Conservation (phyloP, 1,139 yeast species). For the Wickerhamiella infanticola region DNA sequence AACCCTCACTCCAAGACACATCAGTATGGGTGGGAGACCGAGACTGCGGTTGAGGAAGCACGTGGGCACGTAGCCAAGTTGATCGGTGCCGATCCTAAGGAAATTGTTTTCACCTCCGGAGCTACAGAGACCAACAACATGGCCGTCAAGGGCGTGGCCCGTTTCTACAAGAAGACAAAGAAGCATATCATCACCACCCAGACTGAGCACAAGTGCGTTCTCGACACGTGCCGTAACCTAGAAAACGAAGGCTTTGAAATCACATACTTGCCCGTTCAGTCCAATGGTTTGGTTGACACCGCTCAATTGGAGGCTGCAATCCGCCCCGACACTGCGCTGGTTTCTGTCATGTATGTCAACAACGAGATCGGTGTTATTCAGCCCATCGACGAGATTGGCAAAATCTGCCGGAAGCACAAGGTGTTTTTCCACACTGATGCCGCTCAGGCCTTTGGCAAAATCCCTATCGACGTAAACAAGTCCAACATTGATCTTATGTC, state of each 20-base stretch:
- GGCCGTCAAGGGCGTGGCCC: constrained; percentile 88
- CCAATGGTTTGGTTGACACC: constrained; percentile 65
- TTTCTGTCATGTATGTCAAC: constrained; percentile 95
- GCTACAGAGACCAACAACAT: constrained; percentile 96
- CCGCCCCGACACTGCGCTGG: constrained; percentile 80
- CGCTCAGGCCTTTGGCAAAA: constrained; percentile 95
- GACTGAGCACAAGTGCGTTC: constrained; percentile 95
- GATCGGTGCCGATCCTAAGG: constrained; percentile 90
- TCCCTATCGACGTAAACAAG: constrained; percentile 82
- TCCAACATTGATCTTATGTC: constrained; percentile 88
- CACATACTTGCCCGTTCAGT: constrained; percentile 72
- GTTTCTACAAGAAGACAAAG: constrained; percentile 80
- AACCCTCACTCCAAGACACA: constrained; percentile 97
- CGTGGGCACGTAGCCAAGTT: constrained; percentile 67
- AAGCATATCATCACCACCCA: constrained; percentile 90
- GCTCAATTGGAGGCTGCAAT: constrained; percentile 70
- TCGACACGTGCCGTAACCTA: constrained; percentile 87
- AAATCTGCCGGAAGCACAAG: constrained; percentile 69
- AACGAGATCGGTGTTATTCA: constrained; percentile 97
- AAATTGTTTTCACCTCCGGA: constrained; percentile 91
- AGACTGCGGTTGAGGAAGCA: constrained; percentile 76
- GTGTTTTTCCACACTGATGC: constrained; percentile 97
- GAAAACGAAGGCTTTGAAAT: constrained; percentile 96
- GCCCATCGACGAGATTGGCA: constrained; percentile 88
- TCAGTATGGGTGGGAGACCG: constrained; percentile 99